Evolutionary conservation across 2,329 filamentous ascomycete species (phyloP).

Genomic region (Acephala macrosclerotiorum): DNA sequence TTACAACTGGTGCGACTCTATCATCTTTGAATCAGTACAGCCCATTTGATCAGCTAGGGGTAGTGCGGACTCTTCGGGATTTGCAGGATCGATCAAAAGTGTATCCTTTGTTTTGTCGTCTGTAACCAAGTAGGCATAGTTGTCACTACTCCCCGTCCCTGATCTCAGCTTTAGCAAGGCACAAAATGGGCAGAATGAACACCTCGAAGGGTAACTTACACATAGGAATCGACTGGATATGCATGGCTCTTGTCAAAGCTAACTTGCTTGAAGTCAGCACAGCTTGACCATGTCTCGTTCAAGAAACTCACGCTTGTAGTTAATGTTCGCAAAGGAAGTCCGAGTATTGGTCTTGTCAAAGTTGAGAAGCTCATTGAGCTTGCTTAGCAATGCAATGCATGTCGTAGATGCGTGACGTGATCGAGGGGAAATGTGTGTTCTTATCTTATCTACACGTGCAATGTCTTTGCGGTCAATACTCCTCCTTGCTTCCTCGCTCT

Average conservation of each 20-base stretch:
- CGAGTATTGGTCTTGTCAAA: constrained; percentile 28
- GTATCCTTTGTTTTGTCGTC: constrained; percentile 82
- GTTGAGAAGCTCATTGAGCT: constrained; percentile 34
- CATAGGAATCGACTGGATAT: constrained; percentile 89
- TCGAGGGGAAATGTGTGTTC: background rate
- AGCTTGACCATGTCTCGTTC: background rate
- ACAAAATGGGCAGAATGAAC: constrained; percentile 2
- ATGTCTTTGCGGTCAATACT: background rate
- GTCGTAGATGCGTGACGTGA: too few species aligned
- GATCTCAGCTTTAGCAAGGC: constrained; percentile 25
- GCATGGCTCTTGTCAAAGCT: constrained; percentile 62
- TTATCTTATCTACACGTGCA: constrained; percentile 27
- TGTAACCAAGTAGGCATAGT: constrained; percentile 85
- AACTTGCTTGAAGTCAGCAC: constrained; percentile 17
- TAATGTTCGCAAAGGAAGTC: constrained; percentile 24
- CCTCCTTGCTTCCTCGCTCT: too few species aligned
- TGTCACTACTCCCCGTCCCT: constrained; percentile 82
- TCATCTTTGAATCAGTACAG: constrained; percentile 14
- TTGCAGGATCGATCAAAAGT: constrained; percentile 81
- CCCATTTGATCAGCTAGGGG: background rate
- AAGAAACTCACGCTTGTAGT: constrained; percentile 27
- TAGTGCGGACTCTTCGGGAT: constrained; percentile 72
- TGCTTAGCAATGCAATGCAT: too few species aligned
- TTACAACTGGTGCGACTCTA: constrained; percentile 70
- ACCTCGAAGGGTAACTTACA: constrained; percentile 62